Evolutionary conservation across 225 moss, liverwort and hornwort genomes (phyloP), one percentile per base, ranked within the genome.

Genomic region (Anthoceros angustus): DNA sequence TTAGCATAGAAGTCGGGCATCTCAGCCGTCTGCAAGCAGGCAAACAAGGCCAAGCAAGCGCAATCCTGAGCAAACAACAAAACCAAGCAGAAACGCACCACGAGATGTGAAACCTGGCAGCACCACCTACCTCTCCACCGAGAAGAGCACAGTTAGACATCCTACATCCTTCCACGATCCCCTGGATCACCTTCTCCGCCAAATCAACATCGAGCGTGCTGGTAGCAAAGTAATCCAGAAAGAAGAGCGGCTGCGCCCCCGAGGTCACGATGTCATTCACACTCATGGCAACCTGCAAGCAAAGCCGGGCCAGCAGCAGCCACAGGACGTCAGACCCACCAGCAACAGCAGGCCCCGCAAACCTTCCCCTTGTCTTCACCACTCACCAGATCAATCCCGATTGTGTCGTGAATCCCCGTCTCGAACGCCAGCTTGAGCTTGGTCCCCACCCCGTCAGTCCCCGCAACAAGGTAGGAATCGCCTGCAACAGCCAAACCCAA

Each of bases 391-490:
- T 98, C 95, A 62, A 98, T 69, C 43, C 95, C 95, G 41, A 98
- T 98, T 0, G 87, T 87, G 67, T 94, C 87, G 66, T 94, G 95
- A 75, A 70, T 80, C 18, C 67, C 65, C 82, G 86, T 75, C 39
- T 98, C 86, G 61, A 98, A 92, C 8, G 95, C 95, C 71, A 98
- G 82, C 78, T 98, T 98, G 64, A 98, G 71, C 81, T 98, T 98
- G 60, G 95, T 92, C 12, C 95, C 92, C 10, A 98, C 95, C 7
- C 95, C 95, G 49, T 98, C 95, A 38, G 92, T 92, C 8, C 95
- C 88, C 15, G 95, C 95, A 38, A 98, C 95, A 72, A 92, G 69
- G 62, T 81, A 98, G 18, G 86, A 87, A 43, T 98, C 92, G 18
- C 87, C 80, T 80, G 76, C 62, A 55, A 60, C 48, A 63, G 16